Percentiles rank a stretch among this genome's conserved stretches.
Evolutionary conservation across 768 basidiomycete species (phyloP).

Genomic region (Kwoniella dendrophila): DNA sequence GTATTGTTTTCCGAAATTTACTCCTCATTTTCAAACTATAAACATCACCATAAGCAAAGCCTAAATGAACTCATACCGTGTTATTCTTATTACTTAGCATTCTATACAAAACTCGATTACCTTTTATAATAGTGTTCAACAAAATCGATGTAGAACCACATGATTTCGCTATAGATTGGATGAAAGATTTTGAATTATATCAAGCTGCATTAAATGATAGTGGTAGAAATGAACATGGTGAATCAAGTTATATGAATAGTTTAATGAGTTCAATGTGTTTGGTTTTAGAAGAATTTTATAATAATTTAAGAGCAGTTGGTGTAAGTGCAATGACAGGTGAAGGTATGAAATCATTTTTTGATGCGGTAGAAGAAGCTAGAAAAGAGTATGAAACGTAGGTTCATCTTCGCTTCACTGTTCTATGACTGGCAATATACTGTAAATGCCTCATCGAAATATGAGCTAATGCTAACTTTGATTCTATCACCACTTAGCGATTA

Average conservation of each 20-base stretch:
- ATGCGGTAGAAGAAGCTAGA: conserved; percentile 83
- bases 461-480: not conserved
- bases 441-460: too few species aligned
- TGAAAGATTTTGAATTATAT: conserved; percentile 95
- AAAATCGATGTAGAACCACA: conserved; percentile 92
- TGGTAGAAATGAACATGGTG: conserved; percentile 69
- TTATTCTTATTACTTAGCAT: conserved; percentile 63
- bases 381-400: conserved; percentile 84
- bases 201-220: conserved; percentile 80
- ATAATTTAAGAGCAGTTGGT: conserved; percentile 90
- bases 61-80: not conserved
- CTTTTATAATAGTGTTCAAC: conserved; percentile 97
- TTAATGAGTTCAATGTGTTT: conserved; percentile 99
- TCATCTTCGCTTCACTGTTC: not conserved
- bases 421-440: not conserved
- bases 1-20: conserved; percentile 34
- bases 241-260: conserved; percentile 91
- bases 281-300: conserved; percentile 97
- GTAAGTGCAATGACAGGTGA: conserved; percentile 96
- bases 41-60: not conserved
- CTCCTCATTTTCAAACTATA: not conserved
- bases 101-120: conserved; percentile 94
- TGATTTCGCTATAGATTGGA: conserved; percentile 94
- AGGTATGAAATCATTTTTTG: conserved; percentile 87
- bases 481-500: conserved; percentile 68